Conservation (phyloP, 495 filamentous ascomycete genomes). For the Glonium stellatum region DNA sequence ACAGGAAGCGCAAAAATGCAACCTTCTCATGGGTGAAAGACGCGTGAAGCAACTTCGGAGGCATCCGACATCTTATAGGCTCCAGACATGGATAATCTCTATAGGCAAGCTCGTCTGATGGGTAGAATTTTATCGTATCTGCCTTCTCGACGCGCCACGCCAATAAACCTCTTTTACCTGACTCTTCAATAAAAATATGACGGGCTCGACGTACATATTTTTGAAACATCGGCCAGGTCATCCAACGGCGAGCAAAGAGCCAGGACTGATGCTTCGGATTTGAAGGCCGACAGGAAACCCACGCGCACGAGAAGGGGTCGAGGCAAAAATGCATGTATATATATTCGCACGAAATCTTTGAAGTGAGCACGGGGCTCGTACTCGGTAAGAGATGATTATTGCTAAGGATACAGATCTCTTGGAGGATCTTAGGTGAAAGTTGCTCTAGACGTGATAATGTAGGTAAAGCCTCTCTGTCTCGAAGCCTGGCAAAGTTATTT, state of each 20-base stretch:
- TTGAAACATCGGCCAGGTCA: not conserved
- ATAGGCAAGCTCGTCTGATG: not conserved
- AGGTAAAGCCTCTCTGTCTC: not conserved
- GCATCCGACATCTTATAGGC: not conserved
- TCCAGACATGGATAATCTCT: not conserved
- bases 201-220: not conserved
- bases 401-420: not conserved
- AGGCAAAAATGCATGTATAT: constrained; percentile 4
- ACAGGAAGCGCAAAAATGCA: not conserved
- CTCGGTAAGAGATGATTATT: not conserved
- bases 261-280: not conserved
- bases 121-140: not conserved
- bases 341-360: not conserved
- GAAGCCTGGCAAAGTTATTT: not conserved
- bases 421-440: not conserved
- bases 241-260: not conserved
- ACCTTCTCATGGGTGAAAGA: not conserved
- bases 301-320: not conserved
- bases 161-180: not conserved
- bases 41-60: not conserved
- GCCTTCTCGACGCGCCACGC: not conserved
- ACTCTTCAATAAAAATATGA: not conserved
- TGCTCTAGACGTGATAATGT: not conserved
- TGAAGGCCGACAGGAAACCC: no score
- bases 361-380: not conserved